Base-by-base conservation (phyloP, 129 eudicot species). In the Cynara cardunculus region DNA sequence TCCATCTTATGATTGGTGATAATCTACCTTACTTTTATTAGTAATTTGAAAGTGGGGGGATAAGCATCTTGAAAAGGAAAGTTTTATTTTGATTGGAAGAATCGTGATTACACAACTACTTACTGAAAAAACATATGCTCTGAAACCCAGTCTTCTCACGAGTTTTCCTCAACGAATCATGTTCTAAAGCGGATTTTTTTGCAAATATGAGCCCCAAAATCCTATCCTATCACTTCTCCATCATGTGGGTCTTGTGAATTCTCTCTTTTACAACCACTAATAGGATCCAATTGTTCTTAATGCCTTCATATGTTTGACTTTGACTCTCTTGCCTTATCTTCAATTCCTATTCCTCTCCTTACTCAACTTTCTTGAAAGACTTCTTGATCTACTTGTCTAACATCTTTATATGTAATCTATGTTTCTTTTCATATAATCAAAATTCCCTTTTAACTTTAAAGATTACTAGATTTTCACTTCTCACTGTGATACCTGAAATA, bases 181-280 rank as follows among this genome's bases (percentile, higher is more conserved):
- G 86, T 85, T 78, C 83, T 27, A 79, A 76, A 72, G 82, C 76
- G 71, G 70, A 24, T 39, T 76, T 41, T 37, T 80, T 39, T 27
- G 24, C 34, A 69, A 27, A 65, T 78, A 26, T 71, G 56, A 73
- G 19, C 70, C 81, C 80, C 59, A 72, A 32, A 41, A 78, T 35
- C 76, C 69, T 81, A 87, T 85, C 90, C 78, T 85, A 87, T 78
- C 78, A 76, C 80, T 53, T 80, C 79, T 76, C 37, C 80, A 76
- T 81, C 85, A 46, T 77, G 76, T 82, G 81, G 83, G 85, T 82
- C 84, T 76, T 75, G 79, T 80, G 79, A 82, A 76, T 72, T 76
- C 72, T 72, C 28, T 71, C 81, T 81, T 64, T 84, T 66, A 69
- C 80, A 80, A 82, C 83, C 83, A 85, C 83, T 82, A 74, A 75